phyloP scores from a whole-genome alignment of 805 yeast species.

The Jamesozyma rosinii region DNA sequence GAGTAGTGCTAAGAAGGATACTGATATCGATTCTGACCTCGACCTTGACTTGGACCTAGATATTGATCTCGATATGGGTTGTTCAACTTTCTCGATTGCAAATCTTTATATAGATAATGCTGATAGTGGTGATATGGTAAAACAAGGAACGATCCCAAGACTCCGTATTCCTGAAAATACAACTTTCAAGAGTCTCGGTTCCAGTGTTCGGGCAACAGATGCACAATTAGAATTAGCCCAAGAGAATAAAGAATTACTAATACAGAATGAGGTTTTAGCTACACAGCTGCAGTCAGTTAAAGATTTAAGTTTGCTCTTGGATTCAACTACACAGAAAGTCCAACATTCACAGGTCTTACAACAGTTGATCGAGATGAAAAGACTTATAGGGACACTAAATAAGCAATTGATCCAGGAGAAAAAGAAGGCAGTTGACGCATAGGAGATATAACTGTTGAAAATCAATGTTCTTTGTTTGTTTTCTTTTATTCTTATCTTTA shows the following conservation, averaged over 20 bases:
- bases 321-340: background rate
- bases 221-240: background rate
- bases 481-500: no score
- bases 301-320: background rate
- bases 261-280: background rate
- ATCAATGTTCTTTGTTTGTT: no score
- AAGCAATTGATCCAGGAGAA: background rate
- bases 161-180: background rate
- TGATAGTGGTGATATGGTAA: background rate
- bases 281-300: background rate
- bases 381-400: background rate
- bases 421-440: background rate
- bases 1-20: background rate
- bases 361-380: background rate
- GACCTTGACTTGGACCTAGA: background rate
- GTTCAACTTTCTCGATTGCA: background rate
- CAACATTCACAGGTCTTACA: background rate
- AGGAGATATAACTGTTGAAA: background rate
- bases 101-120: background rate
- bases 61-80: background rate
- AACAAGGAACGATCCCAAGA: background rate
- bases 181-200: background rate
- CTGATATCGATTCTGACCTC: background rate
- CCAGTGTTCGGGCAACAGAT: background rate
- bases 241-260: constrained; percentile 1